Evolutionary conservation across 179 eudicot genomes (phyloP).

Genomic region (Spinacia oleracea): DNA sequence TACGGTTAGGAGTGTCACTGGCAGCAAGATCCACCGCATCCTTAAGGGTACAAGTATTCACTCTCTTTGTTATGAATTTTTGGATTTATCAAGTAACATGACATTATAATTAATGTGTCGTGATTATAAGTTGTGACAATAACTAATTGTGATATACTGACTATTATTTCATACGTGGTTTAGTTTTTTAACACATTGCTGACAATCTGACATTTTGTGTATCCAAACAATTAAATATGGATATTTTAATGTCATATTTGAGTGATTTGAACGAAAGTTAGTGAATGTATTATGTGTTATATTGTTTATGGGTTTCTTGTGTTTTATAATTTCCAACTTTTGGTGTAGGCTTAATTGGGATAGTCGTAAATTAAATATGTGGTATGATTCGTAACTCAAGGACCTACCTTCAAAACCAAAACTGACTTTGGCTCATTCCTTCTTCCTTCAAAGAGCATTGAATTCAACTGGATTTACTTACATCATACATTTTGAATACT

Average conservation of each 20-base stretch:
- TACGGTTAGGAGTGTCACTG: slow-evolving; percentile 47
- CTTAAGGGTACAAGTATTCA: slow-evolving; percentile 49
- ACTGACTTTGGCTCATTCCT: not conserved
- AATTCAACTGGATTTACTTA: not conserved
- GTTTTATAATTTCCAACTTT: not conserved
- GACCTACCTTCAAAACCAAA: not conserved
- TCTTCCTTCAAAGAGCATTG: not conserved
- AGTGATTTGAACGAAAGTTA: too few species aligned
- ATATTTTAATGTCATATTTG: too few species aligned
- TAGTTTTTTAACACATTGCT: too few species aligned
- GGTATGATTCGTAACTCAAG: too few species aligned
- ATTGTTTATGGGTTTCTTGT: too few species aligned
- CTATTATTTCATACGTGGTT: too few species aligned
- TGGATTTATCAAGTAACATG: not conserved
- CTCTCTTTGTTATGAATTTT: not conserved
- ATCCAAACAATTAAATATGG: too few species aligned
- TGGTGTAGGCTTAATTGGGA: not conserved
- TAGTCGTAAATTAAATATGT: not conserved
- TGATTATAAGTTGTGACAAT: too few species aligned
- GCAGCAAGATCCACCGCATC: slow-evolving; percentile 48
- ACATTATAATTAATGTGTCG: not conserved
- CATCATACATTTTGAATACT: not conserved
- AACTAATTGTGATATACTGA: too few species aligned
- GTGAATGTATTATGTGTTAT: too few species aligned
- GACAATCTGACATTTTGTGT: too few species aligned